phyloP scores from a whole-genome alignment of 441 rosid species.

The Sinapis alba region DNA sequence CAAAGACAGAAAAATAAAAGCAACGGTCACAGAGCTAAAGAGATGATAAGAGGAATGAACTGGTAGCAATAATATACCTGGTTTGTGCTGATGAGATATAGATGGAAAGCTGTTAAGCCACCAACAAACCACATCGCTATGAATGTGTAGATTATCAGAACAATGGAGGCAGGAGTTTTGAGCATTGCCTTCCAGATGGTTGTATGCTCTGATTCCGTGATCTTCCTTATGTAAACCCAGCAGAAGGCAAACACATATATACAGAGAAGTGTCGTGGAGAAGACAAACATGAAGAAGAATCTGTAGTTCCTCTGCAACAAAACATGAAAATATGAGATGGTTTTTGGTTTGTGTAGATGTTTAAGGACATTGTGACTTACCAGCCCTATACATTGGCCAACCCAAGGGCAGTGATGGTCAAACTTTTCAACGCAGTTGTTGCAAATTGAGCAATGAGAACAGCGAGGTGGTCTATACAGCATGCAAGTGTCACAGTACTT shows the following conservation, averaged over 20 bases:
- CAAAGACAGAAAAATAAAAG: conserved; percentile 9
- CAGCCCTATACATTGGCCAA: conserved; percentile 79
- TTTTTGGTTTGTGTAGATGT: not conserved
- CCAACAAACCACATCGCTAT: conserved; percentile 70
- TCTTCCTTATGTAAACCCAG: conserved; percentile 70
- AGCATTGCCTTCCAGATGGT: conserved; percentile 63
- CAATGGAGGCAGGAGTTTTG: conserved; percentile 74
- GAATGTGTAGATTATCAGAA: conserved; percentile 60
- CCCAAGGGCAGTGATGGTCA: conserved; percentile 90
- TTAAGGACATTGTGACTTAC: conserved; percentile 42
- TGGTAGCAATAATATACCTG: conserved; percentile 45
- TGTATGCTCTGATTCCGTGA: conserved; percentile 51
- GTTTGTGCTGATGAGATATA: conserved; percentile 66
- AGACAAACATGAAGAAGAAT: conserved; percentile 72
- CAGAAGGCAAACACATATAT: conserved; percentile 68
- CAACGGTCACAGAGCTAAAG: not conserved
- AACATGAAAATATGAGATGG: conserved; percentile 4
- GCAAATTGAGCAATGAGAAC: conserved; percentile 83
- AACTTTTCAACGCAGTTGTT: conserved; percentile 76
- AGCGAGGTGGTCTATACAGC: conserved; percentile 80
- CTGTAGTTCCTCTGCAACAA: conserved; percentile 65
- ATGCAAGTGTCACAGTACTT: conserved; percentile 83
- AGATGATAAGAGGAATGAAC: conserved; percentile 7
- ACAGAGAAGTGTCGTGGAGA: conserved; percentile 65
- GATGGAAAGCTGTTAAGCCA: conserved; percentile 67